Percentiles rank a stretch among this genome's conserved stretches.
Evolutionary conservation across 2,329 filamentous ascomycete genomes (phyloP).

Genomic region (Aspergillus fijiensis): DNA sequence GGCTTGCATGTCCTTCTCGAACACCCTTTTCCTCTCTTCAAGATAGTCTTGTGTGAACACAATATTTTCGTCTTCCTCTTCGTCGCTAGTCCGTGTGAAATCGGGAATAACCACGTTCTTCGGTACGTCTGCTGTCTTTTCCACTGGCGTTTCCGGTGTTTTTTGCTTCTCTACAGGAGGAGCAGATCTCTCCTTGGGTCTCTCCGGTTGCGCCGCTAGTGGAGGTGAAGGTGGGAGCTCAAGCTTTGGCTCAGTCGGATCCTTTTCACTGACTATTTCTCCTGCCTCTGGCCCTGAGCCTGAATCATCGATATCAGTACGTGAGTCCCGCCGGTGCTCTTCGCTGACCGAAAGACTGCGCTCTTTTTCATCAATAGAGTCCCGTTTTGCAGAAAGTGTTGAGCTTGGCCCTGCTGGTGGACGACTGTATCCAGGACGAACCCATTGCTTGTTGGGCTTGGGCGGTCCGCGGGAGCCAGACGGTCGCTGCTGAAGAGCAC

Average conservation of each 20-base stretch:
- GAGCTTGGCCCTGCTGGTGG: slow-evolving; percentile 22
- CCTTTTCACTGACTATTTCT: slow-evolving; percentile 15
- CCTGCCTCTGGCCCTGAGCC: slow-evolving; percentile 17
- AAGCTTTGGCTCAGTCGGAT: slow-evolving; percentile 6
- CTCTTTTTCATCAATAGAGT: slow-evolving; percentile 33
- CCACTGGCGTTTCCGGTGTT: slow-evolving; percentile 2
- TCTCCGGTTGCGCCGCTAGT: not conserved
- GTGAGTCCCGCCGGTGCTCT: slow-evolving; percentile 18
- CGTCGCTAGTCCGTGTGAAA: slow-evolving; percentile 40
- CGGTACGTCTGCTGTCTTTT: slow-evolving; percentile 8
- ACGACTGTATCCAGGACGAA: slow-evolving; percentile 37
- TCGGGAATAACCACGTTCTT: slow-evolving; percentile 31
- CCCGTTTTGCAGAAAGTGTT: slow-evolving; percentile 29
- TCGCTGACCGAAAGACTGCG: slow-evolving; percentile 20
- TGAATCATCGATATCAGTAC: slow-evolving; percentile 15
- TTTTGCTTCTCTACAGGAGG: slow-evolving; percentile 1
- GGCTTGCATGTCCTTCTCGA: slow-evolving; percentile 46
- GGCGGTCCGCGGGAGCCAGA: slow-evolving; percentile 31
- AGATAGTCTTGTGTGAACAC: slow-evolving; percentile 51
- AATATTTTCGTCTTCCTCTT: slow-evolving; percentile 47
- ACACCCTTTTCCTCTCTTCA: slow-evolving; percentile 45
- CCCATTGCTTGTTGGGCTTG: slow-evolving; percentile 42
- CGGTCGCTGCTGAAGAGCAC: slow-evolving; percentile 39
- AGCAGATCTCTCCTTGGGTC: not conserved
- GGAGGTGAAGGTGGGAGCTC: not conserved